phyloP scores from a whole-genome alignment of 176 grass and related monocot species.

The Cenchrus purpureus region DNA sequence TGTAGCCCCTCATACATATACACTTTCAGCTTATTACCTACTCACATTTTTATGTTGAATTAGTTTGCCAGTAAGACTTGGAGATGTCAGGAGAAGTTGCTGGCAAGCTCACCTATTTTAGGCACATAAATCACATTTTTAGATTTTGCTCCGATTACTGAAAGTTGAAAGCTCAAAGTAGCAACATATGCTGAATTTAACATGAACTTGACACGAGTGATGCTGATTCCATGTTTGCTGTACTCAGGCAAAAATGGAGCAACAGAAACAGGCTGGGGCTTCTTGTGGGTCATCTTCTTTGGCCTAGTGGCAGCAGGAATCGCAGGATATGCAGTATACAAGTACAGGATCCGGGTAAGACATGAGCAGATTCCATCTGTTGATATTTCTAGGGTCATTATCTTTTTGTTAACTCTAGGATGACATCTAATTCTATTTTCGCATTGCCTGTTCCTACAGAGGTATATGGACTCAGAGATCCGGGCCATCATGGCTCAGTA shows the following conservation, averaged over 20 bases:
- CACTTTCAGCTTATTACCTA: not conserved
- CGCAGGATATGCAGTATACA: slow-evolving; percentile 86
- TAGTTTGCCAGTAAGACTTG: not conserved
- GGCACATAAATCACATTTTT: not conserved
- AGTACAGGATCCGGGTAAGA: slow-evolving; percentile 87
- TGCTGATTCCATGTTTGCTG: slow-evolving; percentile 20
- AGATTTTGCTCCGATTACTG: not conserved
- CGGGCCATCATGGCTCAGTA: slow-evolving; percentile 90
- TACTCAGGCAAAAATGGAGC: slow-evolving; percentile 66
- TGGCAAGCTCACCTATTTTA: not conserved
- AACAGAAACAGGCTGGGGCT: slow-evolving; percentile 70
- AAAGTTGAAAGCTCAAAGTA: not conserved
- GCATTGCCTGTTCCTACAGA: slow-evolving; percentile 43
- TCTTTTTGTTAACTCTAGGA: slow-evolving; percentile 12
- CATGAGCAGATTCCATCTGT: not conserved
- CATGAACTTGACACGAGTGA: not conserved
- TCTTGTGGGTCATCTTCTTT: slow-evolving; percentile 88
- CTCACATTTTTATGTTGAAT: not conserved
- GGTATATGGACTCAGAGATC: slow-evolving; percentile 92
- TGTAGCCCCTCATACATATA: not conserved
- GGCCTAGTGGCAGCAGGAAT: slow-evolving; percentile 66
- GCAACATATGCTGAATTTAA: slow-evolving; percentile 7
- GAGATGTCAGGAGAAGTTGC: not conserved
- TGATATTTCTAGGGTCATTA: not conserved
- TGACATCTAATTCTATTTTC: slow-evolving; percentile 14